These are phyloP conservation scores for Tillandsia leiboldiana DNA, from an alignment of 176 grass and related monocot species.

Conservation along the genomic window DNA sequence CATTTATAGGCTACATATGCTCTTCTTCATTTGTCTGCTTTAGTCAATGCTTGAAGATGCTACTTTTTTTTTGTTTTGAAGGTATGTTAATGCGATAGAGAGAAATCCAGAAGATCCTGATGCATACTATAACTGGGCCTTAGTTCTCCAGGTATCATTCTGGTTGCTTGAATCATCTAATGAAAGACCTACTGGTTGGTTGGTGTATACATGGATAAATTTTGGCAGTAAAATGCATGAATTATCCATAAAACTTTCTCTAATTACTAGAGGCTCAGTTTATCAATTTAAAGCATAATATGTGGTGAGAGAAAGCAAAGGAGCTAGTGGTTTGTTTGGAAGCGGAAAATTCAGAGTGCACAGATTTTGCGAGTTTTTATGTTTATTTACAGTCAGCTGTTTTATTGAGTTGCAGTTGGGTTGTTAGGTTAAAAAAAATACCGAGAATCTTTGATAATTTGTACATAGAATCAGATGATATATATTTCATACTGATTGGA, in stretches of 20 bases:
- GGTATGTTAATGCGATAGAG: conserved; percentile 91
- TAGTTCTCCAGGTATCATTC: conserved; percentile 78
- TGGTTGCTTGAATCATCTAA: not conserved
- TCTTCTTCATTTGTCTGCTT: conserved; percentile 8
- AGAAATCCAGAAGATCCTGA: conserved; percentile 92
- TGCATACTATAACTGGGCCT: conserved; percentile 98
- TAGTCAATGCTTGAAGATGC: conserved; percentile 8
- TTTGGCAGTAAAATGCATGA: not conserved
- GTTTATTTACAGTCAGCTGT: too few relatives aligned
- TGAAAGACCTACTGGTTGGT: conserved; percentile 9
- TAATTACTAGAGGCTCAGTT: not conserved
- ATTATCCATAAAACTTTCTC: not conserved
- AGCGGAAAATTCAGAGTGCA: too few relatives aligned
- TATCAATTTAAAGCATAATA: too few relatives aligned
- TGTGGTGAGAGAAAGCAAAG: too few relatives aligned
- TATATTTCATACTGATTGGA: not conserved
- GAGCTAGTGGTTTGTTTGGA: too few relatives aligned
- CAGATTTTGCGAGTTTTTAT: too few relatives aligned
- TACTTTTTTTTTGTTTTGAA: conserved; percentile 31
- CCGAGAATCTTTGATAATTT: too few relatives aligned
- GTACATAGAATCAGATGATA: too few relatives aligned
- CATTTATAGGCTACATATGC: not conserved
- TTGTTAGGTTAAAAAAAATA: too few relatives aligned
- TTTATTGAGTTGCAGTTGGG: too few relatives aligned
- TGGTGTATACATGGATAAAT: not conserved